A percentile compares a stretch with the other conserved stretches of the same genome.
Conservation (phyloP, 805 yeast species). For the Kuraishia hungarica region DNA sequence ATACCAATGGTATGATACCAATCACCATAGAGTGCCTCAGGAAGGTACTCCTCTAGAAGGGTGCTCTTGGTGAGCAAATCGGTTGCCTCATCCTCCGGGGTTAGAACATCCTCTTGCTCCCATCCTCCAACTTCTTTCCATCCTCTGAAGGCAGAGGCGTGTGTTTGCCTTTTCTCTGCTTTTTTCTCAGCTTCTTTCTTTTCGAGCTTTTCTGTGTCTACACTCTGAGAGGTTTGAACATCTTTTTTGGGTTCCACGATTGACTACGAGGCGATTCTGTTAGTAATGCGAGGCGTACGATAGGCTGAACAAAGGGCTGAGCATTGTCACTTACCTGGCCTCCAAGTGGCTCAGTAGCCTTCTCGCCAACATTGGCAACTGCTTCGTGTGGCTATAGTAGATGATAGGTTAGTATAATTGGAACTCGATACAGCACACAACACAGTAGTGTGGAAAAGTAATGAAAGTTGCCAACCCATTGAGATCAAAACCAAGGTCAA, state of each 20-base stretch:
- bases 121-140: constrained; percentile 94
- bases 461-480: too few species aligned
- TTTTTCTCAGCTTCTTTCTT: not conserved
- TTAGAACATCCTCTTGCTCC: constrained; percentile 60
- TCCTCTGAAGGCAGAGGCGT: constrained; percentile 70
- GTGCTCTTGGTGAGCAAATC: constrained; percentile 70
- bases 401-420: not conserved
- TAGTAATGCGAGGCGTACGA: not conserved
- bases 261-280: not conserved
- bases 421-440: not conserved
- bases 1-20: constrained; percentile 92
- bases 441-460: not conserved
- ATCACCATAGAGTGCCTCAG: constrained; percentile 77
- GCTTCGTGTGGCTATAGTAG: not conserved
- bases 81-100: constrained; percentile 59
- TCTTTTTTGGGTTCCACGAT: not conserved
- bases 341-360: not conserved
- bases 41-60: constrained; percentile 64
- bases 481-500: too few species aligned
- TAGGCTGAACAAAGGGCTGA: too few species aligned
- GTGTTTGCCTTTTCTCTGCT: constrained; percentile 31
- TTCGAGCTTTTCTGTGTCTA: not conserved
- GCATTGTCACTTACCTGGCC: not conserved
- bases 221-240: not conserved
- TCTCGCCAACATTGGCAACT: not conserved